Percentiles rank a stretch among this genome's conserved stretches.
phyloP scores from a whole-genome alignment of 2,329 filamentous ascomycete genomes.

The Arthrobotrys sinensis region DNA sequence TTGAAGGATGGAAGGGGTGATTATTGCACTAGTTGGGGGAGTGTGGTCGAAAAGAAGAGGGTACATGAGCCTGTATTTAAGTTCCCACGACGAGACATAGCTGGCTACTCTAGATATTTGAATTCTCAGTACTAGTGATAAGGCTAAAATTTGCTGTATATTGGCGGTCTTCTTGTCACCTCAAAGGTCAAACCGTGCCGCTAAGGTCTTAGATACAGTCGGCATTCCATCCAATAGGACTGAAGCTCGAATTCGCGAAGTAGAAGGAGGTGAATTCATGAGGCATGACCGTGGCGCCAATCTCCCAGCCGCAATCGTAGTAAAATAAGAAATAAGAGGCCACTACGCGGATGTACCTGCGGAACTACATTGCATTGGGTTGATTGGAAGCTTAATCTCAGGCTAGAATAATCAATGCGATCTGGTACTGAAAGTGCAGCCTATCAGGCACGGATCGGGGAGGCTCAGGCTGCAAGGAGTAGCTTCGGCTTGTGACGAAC shows the following conservation, averaged over 20 bases:
- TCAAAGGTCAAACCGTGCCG: not conserved
- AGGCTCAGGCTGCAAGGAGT: conserved; percentile 1
- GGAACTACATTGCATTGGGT: conserved; percentile 4
- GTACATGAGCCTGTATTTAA: conserved; percentile 6
- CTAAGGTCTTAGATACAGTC: not conserved
- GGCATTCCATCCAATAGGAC: not conserved
- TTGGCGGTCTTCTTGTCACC: not conserved
- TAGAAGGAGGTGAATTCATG: not conserved
- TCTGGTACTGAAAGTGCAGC: conserved; percentile 2
- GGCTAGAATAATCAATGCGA: not conserved
- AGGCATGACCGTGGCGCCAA: conserved; percentile 6
- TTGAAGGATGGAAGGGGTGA: not conserved
- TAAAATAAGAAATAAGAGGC: conserved; percentile 1
- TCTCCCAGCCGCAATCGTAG: not conserved
- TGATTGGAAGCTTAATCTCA: not conserved
- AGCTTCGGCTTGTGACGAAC: not conserved
- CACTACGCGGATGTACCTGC: not conserved
- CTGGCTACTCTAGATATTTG: not conserved
- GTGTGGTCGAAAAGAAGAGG: not conserved
- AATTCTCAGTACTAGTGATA: conserved; percentile 13
- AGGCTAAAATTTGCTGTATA: not conserved
- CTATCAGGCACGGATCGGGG: not conserved
- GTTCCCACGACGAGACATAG: not conserved
- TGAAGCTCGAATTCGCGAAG: not conserved
- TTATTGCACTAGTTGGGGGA: not conserved